phyloP scores from a whole-genome alignment of 805 yeast genomes.

The Cyberlindnera petersonii region DNA sequence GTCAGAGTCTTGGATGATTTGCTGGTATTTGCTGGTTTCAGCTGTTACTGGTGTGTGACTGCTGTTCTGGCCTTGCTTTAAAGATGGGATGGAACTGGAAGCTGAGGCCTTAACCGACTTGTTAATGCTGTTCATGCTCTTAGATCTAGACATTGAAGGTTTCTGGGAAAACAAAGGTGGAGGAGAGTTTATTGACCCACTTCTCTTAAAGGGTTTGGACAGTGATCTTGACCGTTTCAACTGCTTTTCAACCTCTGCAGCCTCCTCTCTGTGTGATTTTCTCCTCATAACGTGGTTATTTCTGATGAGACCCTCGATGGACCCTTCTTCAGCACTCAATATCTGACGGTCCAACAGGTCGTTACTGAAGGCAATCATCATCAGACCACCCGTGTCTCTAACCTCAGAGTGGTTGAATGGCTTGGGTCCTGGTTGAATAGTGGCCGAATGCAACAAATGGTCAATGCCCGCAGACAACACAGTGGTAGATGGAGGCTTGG shows the following conservation, averaged over 20 bases:
- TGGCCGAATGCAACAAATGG: background rate
- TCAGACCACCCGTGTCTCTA: background rate
- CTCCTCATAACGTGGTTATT: slow-evolving; percentile 1
- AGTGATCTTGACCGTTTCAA: background rate
- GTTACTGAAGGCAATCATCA: slow-evolving; percentile 7
- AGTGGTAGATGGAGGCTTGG: no score
- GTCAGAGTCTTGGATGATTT: no score
- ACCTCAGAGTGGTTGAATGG: background rate
- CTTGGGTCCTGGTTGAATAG: background rate
- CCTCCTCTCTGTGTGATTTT: background rate
- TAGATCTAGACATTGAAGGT: slow-evolving; percentile 2
- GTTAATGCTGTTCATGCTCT: slow-evolving; percentile 11
- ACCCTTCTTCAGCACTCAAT: slow-evolving; percentile 5
- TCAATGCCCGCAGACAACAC: no score
- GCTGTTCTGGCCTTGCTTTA: background rate
- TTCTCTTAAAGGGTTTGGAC: background rate
- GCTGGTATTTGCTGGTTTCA: no score
- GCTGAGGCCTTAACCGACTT: background rate
- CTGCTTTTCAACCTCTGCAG: background rate
- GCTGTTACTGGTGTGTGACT: no score
- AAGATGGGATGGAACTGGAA: no score
- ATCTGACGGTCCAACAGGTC: slow-evolving; percentile 10
- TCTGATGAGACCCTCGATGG: slow-evolving; percentile 1
- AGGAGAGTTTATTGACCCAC: background rate
- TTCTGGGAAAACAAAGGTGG: slow-evolving; percentile 13